Evolutionary conservation across 2,329 filamentous ascomycete genomes (phyloP), one percentile per base, ranked within the genome.

Genomic region (Aspergillus sp.): DNA sequence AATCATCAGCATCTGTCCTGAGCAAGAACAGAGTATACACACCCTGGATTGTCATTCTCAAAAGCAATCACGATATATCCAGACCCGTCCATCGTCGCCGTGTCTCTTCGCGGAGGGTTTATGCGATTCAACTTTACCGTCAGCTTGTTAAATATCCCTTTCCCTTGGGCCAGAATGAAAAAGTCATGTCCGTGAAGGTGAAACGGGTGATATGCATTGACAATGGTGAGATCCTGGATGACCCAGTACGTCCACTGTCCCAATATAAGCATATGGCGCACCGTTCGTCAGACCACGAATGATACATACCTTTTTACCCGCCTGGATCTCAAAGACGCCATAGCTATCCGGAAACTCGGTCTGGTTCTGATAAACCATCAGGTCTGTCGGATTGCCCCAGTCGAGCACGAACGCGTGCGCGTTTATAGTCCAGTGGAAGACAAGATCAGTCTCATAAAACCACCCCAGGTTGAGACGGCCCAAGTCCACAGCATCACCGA

Each of bases 101-200:
- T 55, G 16, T 55, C 52, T 4, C 46, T 35, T 19, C 57, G 42
- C 13, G 48, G 55, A 4, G 55, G 55, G 17, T 56, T 60, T 2
- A 47, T 43, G 11, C 44, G 51, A 13, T 54, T 53, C 6, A 57
- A 26, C 13, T 51, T 44, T 1, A 47, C 43, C 8, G 20, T 44
- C 32, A 16, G 17, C 13, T 41, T 14, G 11, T 47, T 41, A 20
- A 57, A 49, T 40, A 46, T 2, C 79, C 77, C 3, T 63, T 50
- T 41, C 1, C 80, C 79, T 58, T 81, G 55, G 20, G 69, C 64
- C 5, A 78, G 60, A 30, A 78, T 58, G 57, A 63, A 72, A 58
- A 77, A 77, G 54, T 79, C 74, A 58, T 78, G 76, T 4, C 76
- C 76, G 63, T 78, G 76, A 3, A 79, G 65, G 62, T 78, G 76